These are phyloP conservation scores for Ceratopteris richardii DNA, from an alignment of 75 land plant genomes.

Conservation along the genomic window DNA sequence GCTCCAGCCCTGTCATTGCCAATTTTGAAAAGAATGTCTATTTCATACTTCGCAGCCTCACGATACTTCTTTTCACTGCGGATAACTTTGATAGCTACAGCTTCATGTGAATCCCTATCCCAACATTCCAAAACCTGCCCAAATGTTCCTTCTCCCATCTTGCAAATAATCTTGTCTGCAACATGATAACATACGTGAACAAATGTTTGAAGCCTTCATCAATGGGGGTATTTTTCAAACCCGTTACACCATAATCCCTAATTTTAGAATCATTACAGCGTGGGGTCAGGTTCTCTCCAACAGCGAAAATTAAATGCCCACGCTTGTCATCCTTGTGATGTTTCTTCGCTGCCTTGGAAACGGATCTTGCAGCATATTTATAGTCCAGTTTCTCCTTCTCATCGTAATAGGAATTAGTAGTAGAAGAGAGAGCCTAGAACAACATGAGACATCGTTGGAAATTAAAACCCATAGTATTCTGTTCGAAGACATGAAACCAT, in stretches of 20 bases:
- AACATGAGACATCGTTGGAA: no score
- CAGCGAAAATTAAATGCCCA: constrained; percentile 84
- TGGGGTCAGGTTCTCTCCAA: constrained; percentile 87
- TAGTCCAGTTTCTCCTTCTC: no score
- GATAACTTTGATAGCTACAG: constrained; percentile 80
- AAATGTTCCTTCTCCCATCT: constrained; percentile 98
- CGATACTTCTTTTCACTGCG: constrained; percentile 65
- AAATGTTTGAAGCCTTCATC: not conserved
- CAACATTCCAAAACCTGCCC: constrained; percentile 94
- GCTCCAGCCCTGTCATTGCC: constrained; percentile 44
- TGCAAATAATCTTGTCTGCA: constrained; percentile 78
- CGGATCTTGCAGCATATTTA: no score
- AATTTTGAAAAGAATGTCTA: constrained; percentile 59
- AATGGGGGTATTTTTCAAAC: not conserved
- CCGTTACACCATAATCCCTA: not conserved
- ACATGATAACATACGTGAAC: not conserved
- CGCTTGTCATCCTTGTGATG: constrained; percentile 79
- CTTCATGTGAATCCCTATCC: constrained; percentile 69
- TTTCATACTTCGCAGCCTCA: constrained; percentile 84
- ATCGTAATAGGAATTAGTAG: no score
- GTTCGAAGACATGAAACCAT: no score
- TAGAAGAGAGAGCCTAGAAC: no score
- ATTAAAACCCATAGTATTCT: no score
- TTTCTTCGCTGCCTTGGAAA: no score
- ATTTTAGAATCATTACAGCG: constrained; percentile 59